Evolutionary conservation across 345 rosid species (phyloP).

Genomic region (Bruguiera gymnorhiza): DNA sequence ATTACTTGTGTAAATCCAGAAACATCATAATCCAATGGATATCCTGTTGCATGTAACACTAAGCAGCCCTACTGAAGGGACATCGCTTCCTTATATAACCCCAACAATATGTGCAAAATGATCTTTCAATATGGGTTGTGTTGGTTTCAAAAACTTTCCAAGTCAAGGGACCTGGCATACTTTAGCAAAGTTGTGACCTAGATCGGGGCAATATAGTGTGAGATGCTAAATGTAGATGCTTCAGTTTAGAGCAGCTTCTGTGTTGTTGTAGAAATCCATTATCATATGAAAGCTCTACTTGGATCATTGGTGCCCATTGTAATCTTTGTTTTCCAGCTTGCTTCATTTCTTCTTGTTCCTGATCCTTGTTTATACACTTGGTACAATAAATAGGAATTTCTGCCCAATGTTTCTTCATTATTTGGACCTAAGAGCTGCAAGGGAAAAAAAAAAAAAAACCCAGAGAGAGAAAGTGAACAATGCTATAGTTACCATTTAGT

Average conservation of each 20-base stretch:
- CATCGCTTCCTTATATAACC: neutral
- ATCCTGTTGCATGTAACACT: neutral
- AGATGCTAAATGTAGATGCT: neutral
- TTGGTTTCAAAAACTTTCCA: neutral
- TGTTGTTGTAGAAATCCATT: constrained; percentile 1
- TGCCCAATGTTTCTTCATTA: too few relatives aligned
- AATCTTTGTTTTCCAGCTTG: neutral
- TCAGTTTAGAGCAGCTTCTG: neutral
- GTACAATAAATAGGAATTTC: too few relatives aligned
- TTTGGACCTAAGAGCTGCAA: too few relatives aligned
- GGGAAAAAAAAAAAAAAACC: too few relatives aligned
- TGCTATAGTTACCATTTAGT: too few relatives aligned
- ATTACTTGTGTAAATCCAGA: too few relatives aligned
- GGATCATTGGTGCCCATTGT: neutral
- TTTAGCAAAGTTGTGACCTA: neutral
- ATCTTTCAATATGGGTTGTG: neutral
- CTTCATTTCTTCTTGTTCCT: neutral
- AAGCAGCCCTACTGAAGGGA: neutral
- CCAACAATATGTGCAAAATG: neutral
- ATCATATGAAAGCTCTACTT: neutral
- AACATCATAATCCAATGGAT: too few relatives aligned
- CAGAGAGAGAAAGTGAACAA: too few relatives aligned
- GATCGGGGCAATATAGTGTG: neutral
- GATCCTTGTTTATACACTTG: too few relatives aligned
- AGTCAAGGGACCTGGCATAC: too few relatives aligned